Conservation (phyloP, 441 rosid genomes). For the Populus trichocarpa region DNA sequence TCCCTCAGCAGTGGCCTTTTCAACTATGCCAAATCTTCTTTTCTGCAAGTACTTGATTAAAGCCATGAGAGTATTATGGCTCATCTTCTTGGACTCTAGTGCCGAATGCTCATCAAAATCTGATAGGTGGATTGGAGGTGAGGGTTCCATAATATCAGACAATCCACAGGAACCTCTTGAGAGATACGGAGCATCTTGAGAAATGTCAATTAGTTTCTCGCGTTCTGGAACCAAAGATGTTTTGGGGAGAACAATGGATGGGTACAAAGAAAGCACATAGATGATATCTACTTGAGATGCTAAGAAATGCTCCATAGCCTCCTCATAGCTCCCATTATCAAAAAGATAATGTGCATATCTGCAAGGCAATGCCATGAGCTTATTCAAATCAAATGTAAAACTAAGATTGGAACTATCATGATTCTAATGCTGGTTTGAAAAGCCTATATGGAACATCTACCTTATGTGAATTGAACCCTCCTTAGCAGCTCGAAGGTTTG, state of each 20-base stretch:
- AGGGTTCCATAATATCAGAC: constrained; percentile 83
- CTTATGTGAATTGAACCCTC: constrained; percentile 98
- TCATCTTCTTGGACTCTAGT: constrained; percentile 91
- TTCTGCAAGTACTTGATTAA: constrained; percentile 91
- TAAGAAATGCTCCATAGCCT: constrained; percentile 95
- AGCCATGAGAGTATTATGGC: constrained; percentile 97
- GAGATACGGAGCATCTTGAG: constrained; percentile 60
- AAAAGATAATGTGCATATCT: constrained; percentile 97
- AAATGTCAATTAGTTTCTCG: constrained; percentile 59
- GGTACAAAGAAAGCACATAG: constrained; percentile 87
- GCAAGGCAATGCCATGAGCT: constrained; percentile 23
- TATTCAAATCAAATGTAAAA: neutral
- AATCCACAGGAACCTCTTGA: constrained; percentile 84
- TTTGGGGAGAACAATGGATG: constrained; percentile 79
- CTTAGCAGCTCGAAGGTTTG: constrained; percentile 89
- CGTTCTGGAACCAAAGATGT: constrained; percentile 64
- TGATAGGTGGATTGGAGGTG: constrained; percentile 15
- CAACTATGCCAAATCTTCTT: constrained; percentile 69
- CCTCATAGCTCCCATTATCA: constrained; percentile 92
- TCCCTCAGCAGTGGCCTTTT: constrained; percentile 92
- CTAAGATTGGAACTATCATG: neutral
- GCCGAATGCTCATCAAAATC: constrained; percentile 70
- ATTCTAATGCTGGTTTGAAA: neutral
- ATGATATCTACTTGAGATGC: constrained; percentile 97
- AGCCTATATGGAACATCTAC: constrained; percentile 25